phyloP scores from a whole-genome alignment of 495 filamentous ascomycete genomes.

The Sporormia fimetaria region DNA sequence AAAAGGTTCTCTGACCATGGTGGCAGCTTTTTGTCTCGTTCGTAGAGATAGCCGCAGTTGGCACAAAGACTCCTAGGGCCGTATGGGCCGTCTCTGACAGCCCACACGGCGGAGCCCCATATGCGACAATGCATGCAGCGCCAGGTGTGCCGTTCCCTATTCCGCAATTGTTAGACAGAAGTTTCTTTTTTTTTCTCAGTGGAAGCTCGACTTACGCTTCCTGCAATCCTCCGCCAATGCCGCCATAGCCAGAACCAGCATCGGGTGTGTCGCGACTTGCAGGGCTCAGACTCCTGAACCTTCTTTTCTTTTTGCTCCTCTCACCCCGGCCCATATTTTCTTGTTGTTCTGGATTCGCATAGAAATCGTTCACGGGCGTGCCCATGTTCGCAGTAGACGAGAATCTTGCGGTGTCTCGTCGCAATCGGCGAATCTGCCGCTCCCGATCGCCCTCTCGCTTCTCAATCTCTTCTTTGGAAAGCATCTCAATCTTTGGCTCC shows the following conservation, averaged over 20 bases:
- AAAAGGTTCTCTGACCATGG: slow-evolving; percentile 69
- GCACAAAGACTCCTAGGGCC: slow-evolving; percentile 80
- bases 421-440: slow-evolving; percentile 70
- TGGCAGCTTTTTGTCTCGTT: slow-evolving; percentile 73
- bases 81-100: slow-evolving; percentile 78
- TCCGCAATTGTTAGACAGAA: slow-evolving; percentile 11
- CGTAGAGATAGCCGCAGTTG: slow-evolving; percentile 84
- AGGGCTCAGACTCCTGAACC: slow-evolving; percentile 82
- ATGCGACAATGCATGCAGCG: slow-evolving; percentile 82
- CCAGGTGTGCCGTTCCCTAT: slow-evolving; percentile 71
- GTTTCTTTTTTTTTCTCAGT: background rate
- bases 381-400: slow-evolving; percentile 72
- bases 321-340: slow-evolving; percentile 76
- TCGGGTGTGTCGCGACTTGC: slow-evolving; percentile 63
- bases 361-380: slow-evolving; percentile 40
- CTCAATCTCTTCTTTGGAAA: slow-evolving; percentile 95
- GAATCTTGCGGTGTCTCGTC: slow-evolving; percentile 86
- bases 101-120: slow-evolving; percentile 86
- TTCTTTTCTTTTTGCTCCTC: slow-evolving; percentile 82
- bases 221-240: slow-evolving; percentile 53
- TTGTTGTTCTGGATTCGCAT: slow-evolving; percentile 32
- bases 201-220: slow-evolving; percentile 44
- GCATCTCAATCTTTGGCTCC: slow-evolving; percentile 82
- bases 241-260: slow-evolving; percentile 50
- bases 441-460: slow-evolving; percentile 93